These are phyloP conservation scores for Rosa rugosa DNA, from an alignment of 306 rosid genomes.

Conservation along the genomic window DNA sequence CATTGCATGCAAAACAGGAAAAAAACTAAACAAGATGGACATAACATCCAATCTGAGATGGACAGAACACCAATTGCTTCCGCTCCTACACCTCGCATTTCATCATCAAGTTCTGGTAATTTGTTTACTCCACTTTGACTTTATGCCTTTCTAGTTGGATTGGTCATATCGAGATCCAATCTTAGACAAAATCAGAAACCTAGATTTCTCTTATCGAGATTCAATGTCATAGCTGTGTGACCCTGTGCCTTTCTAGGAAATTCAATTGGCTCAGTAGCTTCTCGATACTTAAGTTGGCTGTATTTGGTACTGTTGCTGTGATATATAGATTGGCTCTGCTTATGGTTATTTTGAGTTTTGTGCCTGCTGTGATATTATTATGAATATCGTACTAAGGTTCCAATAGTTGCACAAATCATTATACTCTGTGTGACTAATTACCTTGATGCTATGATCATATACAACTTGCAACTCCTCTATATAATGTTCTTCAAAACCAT, in stretches of 20 bases:
- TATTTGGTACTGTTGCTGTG: not conserved
- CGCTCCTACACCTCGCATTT: not conserved
- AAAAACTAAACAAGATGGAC: not conserved
- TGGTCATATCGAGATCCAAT: not conserved
- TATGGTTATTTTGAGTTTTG: not conserved
- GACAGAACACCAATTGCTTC: not conserved
- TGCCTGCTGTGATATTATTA: not conserved
- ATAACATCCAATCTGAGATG: not conserved
- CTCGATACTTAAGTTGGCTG: not conserved
- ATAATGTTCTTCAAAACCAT: not conserved
- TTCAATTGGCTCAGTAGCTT: not conserved
- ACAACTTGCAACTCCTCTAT: not conserved
- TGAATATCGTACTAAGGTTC: not conserved
- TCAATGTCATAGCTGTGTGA: not conserved
- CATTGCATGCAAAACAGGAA: conserved; percentile 35
- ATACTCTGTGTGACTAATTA: not conserved
- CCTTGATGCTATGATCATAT: not conserved
- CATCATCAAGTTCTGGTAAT: conserved; percentile 4
- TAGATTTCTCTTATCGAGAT: not conserved
- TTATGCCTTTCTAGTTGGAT: not conserved
- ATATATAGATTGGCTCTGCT: not conserved
- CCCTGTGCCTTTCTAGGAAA: not conserved
- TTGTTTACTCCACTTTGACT: not conserved
- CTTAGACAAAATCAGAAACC: not conserved
- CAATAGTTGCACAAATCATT: not conserved